Base-by-base conservation (phyloP, 805 yeast genomes). In the Debaryomyces tyrocola region DNA sequence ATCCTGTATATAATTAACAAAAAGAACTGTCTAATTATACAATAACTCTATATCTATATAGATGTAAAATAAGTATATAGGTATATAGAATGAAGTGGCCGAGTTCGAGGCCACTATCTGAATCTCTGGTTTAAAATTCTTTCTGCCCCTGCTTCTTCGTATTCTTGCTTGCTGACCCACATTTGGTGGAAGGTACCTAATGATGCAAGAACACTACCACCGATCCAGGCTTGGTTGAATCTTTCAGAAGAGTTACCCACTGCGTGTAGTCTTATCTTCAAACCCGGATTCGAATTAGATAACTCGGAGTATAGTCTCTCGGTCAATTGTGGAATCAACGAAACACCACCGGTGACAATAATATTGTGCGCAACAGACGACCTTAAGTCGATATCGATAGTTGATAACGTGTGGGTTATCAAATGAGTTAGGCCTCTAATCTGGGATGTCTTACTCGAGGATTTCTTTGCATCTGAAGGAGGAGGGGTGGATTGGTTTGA, bases 111-210 rank as follows among this genome's bases (percentile, higher is more conserved):
- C 31, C 35, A 33, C 42, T 44, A 90, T 68, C 96, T 84, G 67
- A 90, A 90, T 68, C 97, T 78, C 64, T 86, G 92, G 46, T 80
- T 80, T 47, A 89, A 77, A 46, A 91, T 75, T 62, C 90, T 81
- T 46, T 88, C 94, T 10, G 83, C 83, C 5, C 97, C 97, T 20
- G 83, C 89, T 64, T 91, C 97, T 50, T 88, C 90, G 57, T 85
- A 87, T 65, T 91, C 97, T 53, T 80, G 81, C 59, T 83, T 84
- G 36, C 91, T 86, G 2, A 91, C 96, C 97, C 97, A 91, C 69
- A 87, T 71, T 66, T 91, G 97, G 64, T 91, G 97, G 75, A 91
- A 91, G 2, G 96, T 88, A 29, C 97, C 97, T 56, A 91, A 75
- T 43, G 94, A 84, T 5, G 96, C 83, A 46, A 91, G 70, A 33